Evolutionary conservation across 2,329 filamentous ascomycete species (phyloP).

Genomic region (Trichophyton equinum): DNA sequence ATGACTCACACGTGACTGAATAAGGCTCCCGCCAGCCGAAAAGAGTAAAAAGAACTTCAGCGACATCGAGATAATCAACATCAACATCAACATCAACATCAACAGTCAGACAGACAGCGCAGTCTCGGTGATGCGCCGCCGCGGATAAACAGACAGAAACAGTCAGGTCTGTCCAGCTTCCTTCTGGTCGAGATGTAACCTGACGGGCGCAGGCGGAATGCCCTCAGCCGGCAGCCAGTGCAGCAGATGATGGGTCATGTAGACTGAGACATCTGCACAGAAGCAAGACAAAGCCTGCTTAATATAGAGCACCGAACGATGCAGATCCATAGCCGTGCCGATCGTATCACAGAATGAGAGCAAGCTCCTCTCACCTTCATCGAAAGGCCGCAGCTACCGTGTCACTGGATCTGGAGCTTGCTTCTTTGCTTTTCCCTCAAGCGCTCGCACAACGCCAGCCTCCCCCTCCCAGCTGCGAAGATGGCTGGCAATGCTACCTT

Average conservation of each 20-base stretch:
- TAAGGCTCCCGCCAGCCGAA: background rate
- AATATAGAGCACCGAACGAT: background rate
- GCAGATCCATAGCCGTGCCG: background rate
- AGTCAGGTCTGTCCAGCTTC: background rate
- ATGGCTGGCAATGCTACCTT: background rate
- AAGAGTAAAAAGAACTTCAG: background rate
- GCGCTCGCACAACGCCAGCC: background rate
- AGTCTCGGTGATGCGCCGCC: background rate
- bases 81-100: background rate
- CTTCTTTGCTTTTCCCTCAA: background rate
- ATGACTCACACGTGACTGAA: background rate
- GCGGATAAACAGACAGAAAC: too few relatives aligned
- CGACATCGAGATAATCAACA: background rate
- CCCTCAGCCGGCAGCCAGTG: background rate
- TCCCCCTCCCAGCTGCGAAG: background rate
- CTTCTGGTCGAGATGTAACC: background rate
- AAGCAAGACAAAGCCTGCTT: background rate
- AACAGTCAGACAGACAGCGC: background rate
- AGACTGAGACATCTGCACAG: background rate
- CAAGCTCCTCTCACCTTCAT: background rate
- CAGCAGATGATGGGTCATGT: background rate
- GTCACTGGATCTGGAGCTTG: slow-evolving; percentile 1
- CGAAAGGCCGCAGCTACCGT: background rate
- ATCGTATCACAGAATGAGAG: background rate
- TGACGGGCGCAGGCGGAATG: background rate